Base-by-base conservation (phyloP, 768 basidiomycete species). In the Lactarius deliciosus region DNA sequence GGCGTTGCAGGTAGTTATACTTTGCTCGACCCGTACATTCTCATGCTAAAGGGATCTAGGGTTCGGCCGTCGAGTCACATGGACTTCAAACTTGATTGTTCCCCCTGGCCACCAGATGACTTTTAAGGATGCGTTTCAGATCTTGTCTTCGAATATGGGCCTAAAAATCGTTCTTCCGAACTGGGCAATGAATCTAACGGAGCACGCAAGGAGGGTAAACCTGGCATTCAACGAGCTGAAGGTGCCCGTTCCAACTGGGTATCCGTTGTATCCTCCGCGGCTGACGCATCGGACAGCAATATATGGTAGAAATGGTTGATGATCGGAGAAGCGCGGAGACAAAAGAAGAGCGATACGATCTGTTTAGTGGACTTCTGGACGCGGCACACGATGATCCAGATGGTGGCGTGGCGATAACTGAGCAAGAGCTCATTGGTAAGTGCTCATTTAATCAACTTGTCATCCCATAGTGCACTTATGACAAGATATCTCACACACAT, bases 1-100 rank as follows among this genome's bases (percentile, higher is more conserved):
- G 79, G 84, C 34, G 79, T 79, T 3, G 85, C 86, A 67, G 85
- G 68, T 69, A 40, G 6, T 41, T 60, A 32, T 41, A 13, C 28
- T 25, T 20, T 8, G 8, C 6, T 36, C 28, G 18, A 22, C 45
- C 13, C 8, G 61, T 10, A 2, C 18, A 28, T 30, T 47, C 43
- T 68, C 34, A 55, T 58, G n/a, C 34, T 25, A 5, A 25, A 16
- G 50, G 25, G 8, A 34, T 36, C 55, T 53, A 70, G 69, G 84
- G 6, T 87, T 86, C 69, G 85, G 86, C 2, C 78, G 79, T 40
- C 74, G 73, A 53, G 78, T 85, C 47, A 79, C 80, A 5, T 86
- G 83, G 84, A 75, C 75, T 38, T 82, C 83, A 47, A 77, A 80
- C 57, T 76, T 78, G 13, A 70, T 68, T 5, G 69, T 76, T 4